Base-by-base conservation (phyloP, 495 filamentous ascomycete genomes). In the Amphirosellinia nigrospora region DNA sequence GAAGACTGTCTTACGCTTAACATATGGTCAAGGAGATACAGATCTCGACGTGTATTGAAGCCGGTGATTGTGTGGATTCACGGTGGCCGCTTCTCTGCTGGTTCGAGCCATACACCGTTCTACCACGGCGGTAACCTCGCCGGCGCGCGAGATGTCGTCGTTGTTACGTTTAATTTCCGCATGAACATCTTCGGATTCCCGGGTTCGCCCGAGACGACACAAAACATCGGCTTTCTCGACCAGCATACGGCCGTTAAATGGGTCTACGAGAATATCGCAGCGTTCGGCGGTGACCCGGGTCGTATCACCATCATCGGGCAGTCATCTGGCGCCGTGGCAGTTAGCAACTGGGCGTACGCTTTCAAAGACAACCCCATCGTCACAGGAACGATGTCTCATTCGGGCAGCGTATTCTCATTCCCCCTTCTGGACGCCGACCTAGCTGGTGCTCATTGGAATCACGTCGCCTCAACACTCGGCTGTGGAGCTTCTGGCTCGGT, bases 181-280 rank as follows among this genome's bases (percentile, higher is more conserved):
- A 65, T 65, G 43, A 65, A 65, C 43, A 55, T 50, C 30, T 55
- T 48, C 30, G 63, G 63, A 7, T 65, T 48, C 11, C 43, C 50
- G 23, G 63, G 63, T 3, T 48, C 63, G 6, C 50, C 71, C 1
- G 68, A 78, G 10, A 60, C 61, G 3, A 30, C 56, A 0, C 73
- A 74, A 65, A 94, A 93, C 68, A 82, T 87, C 7, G 92, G 86
- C 1, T 81, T 93, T 19, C 81, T 84, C 46, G 91, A 93, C 74
- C 90, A 92, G 69, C 82, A 87, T 1, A 73, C 88, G 19, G 91
- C 88, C 8, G 77, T 93, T 45, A 82, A 86, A 32, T 89, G 86
- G 83, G 77, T 89, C 0, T 79, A 81, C 4, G 80, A 84, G 53
- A 89, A 91, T 75, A 88, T 90, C 36, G 36, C 32, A 8, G 34